phyloP scores from a whole-genome alignment of 2,329 filamentous ascomycete genomes.

The Xylariaceae sp. region DNA sequence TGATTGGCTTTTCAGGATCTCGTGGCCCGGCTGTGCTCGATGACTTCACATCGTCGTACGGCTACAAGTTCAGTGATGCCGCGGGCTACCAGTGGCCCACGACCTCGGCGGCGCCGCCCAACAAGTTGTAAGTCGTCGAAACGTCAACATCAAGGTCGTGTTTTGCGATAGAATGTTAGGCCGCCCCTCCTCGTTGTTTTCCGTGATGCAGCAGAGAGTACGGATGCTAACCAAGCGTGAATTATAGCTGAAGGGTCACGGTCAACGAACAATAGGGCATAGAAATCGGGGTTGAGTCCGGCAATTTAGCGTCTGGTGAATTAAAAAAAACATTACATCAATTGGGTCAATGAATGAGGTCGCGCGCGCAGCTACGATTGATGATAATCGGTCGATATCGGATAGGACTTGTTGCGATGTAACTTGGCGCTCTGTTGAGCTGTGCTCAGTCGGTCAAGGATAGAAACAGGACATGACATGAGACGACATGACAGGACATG shows the following conservation, averaged over 20 bases:
- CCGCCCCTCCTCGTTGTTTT: constrained; percentile 19
- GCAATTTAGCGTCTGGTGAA: constrained; percentile 12
- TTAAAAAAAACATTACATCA: constrained; percentile 12
- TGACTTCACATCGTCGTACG: constrained; percentile 96
- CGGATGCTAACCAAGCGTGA: constrained; percentile 23
- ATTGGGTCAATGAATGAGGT: constrained; percentile 4
- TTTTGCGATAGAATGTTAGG: constrained; percentile 26
- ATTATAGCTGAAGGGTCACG: constrained; percentile 22
- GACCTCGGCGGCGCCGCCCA: constrained; percentile 60
- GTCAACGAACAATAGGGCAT: constrained; percentile 11
- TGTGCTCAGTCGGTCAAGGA: constrained; percentile 12
- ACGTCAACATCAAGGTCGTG: constrained; percentile 31
- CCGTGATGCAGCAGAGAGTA: constrained; percentile 3
- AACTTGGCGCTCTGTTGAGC: constrained; percentile 14
- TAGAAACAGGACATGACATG: constrained; percentile 17
- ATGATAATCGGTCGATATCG: constrained; percentile 9
- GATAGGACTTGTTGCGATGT: constrained; percentile 5
- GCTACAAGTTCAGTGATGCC: constrained; percentile 97
- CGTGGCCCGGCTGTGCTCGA: constrained; percentile 94
- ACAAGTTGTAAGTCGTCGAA: constrained; percentile 71
- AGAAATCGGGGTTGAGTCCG: constrained; percentile 10
- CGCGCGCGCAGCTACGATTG: constrained; percentile 4
- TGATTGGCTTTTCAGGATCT: constrained; percentile 59
- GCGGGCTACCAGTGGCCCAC: constrained; percentile 94
- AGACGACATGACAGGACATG: too few relatives aligned